Base-by-base conservation (phyloP, 106 monocot species). In the Phalaenopsis aphrodite region DNA sequence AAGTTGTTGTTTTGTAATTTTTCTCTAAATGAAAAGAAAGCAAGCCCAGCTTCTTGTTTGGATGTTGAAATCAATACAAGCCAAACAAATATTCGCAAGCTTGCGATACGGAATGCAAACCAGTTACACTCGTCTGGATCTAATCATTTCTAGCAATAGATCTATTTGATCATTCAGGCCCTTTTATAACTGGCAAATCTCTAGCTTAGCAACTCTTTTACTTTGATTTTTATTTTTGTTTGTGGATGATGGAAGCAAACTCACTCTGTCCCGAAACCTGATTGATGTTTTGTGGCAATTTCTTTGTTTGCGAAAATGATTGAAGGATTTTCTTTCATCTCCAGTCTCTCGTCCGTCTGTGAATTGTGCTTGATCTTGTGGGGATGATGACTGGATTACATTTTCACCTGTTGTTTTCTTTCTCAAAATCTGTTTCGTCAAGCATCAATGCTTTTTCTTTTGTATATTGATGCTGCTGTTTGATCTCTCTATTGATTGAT, bases 21-120 rank as follows among this genome's bases (percentile, higher is more conserved):
- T 65, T 65, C 64, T 65, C n/a, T 65, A 5, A 24, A 23, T 65
- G 21, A 23, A 52, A 24, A 65, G 64, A 23, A 65, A 23, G 64
- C 64, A 65, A 65, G n/a, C 21, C 23, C 64, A 65, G 64, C 64
- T 65, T 65, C 64, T 65, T 65, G 64, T 23, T 65, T 65, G 64
- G 64, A 65, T 65, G 19, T 65, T 24, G 24, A 23, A 65, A 65
- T 65, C 64, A 7, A 24, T 65, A 21, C 24, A 24, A 65, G n/a
- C 64, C 64, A 24, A 24, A 65, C 64, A 65, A 65, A 24, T 21
- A 23, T 65, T 65, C 12, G 9, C 64, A 65, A 21, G n/a, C 64
- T 65, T 65, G 64, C 64, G 11, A 65, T 65, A 65, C 23, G 64
- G 7, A 2, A 21, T 65, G 3, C 30, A 65, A 65, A 24, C 64